These are phyloP conservation scores for Astraeus odoratus DNA, from an alignment of 768 basidiomycete species.

Conservation along the genomic window DNA sequence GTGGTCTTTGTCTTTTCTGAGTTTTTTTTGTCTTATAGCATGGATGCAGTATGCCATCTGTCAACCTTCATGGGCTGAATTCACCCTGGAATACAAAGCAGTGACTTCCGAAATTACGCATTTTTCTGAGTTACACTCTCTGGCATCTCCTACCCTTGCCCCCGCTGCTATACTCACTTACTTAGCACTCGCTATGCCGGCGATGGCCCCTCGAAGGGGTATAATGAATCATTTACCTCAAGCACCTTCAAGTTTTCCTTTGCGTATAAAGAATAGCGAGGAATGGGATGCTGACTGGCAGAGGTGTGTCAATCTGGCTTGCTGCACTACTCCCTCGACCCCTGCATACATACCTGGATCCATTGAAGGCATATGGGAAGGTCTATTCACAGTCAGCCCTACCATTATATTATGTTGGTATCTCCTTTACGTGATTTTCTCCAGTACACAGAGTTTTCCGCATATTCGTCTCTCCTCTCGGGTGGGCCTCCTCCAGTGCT, in stretches of 20 bases:
- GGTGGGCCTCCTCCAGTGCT: conserved; percentile 60
- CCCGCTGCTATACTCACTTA: conserved; percentile 69
- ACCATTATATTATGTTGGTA: not conserved
- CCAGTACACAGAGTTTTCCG: conserved; percentile 79
- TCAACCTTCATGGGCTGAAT: conserved; percentile 51
- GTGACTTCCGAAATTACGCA: conserved; percentile 27
- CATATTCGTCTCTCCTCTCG: conserved; percentile 70
- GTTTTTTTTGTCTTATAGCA: not conserved
- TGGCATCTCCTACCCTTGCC: conserved; percentile 56
- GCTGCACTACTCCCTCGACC: conserved; percentile 29
- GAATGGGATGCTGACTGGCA: conserved; percentile 74
- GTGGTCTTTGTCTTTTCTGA: conserved; percentile 3
- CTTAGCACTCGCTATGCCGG: conserved; percentile 41
- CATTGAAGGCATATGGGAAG: conserved; percentile 76
- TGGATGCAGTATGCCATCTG: conserved; percentile 53
- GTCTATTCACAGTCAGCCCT: conserved; percentile 58
- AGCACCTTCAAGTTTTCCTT: conserved; percentile 9
- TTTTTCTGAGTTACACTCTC: conserved; percentile 38
- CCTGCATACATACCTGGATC: conserved; percentile 57
- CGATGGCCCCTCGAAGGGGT: conserved; percentile 5
- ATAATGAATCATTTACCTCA: conserved; percentile 6
- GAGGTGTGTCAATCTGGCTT: conserved; percentile 39
- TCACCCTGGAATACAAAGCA: conserved; percentile 30
- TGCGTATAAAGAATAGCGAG: conserved; percentile 24
- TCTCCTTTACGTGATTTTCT: not conserved